These are phyloP conservation scores for Sonneratia alba DNA, from an alignment of 345 rosid genomes.

Conservation along the genomic window DNA sequence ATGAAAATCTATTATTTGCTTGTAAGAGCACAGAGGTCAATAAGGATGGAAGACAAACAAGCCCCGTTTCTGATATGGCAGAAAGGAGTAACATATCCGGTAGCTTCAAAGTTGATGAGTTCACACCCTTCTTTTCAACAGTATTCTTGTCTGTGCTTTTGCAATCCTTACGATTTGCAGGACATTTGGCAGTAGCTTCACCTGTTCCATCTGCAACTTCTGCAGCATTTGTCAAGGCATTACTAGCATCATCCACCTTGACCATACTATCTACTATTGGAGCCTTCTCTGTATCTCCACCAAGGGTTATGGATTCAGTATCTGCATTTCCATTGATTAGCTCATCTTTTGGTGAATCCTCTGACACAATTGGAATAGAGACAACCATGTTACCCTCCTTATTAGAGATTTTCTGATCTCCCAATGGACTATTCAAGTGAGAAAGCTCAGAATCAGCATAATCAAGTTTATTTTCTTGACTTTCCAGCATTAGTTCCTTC, in stretches of 20 bases:
- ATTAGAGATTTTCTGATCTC: conserved; percentile 22
- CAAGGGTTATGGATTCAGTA: conserved; percentile 13
- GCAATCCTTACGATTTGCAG: conserved; percentile 19
- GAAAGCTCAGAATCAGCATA: conserved; percentile 18
- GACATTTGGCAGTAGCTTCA: conserved; percentile 10
- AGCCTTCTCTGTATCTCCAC: conserved; percentile 24
- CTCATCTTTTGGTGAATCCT: conserved; percentile 26
- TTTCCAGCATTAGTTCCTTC: conserved; percentile 17
- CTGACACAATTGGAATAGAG: conserved; percentile 22
- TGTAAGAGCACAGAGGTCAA: conserved; percentile 66
- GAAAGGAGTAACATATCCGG: conserved; percentile 45
- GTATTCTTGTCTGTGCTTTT: conserved; percentile 14
- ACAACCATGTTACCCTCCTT: conserved; percentile 16
- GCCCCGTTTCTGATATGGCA: conserved; percentile 61
- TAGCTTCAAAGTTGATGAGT: conserved; percentile 26
- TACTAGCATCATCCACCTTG: conserved; percentile 14
- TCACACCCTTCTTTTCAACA: conserved; percentile 19
- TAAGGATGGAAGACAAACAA: conserved; percentile 70
- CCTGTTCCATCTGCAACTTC: not conserved
- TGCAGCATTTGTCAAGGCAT: not conserved
- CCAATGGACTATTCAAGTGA: conserved; percentile 21
- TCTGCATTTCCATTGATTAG: conserved; percentile 13
- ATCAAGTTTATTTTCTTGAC: conserved; percentile 20
- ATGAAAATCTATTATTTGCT: conserved; percentile 53
- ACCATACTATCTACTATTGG: conserved; percentile 7